A percentile compares a stretch with the other conserved stretches of the same genome.
phyloP scores from a whole-genome alignment of 2,329 filamentous ascomycete species.

The Karstenula rhodostoma region DNA sequence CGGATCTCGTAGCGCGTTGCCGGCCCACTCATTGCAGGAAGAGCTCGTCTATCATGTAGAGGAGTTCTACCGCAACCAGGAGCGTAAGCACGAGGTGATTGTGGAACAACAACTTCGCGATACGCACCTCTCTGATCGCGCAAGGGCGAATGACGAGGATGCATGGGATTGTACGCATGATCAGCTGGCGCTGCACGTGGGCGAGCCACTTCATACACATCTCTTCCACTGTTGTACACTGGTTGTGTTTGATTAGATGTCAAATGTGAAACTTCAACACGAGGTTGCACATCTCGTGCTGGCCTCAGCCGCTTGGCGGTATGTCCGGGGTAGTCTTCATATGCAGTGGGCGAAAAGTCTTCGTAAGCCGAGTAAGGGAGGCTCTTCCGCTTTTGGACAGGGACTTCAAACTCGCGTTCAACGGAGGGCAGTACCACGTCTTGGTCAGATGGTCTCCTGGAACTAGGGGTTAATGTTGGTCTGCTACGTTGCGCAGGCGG shows the following conservation, averaged over 20 bases:
- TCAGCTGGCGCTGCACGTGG: slow-evolving; percentile 19
- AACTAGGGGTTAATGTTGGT: slow-evolving; percentile 20
- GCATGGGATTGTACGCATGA: slow-evolving; percentile 23
- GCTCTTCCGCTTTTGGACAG: slow-evolving; percentile 10
- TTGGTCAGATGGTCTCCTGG: slow-evolving; percentile 39
- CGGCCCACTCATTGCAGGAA: slow-evolving; percentile 21
- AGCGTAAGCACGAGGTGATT: slow-evolving; percentile 23
- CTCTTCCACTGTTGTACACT: slow-evolving; percentile 14
- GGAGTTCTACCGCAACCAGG: slow-evolving; percentile 20
- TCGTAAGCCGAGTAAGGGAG: slow-evolving; percentile 7
- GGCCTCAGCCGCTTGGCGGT: slow-evolving; percentile 7
- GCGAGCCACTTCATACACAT: slow-evolving; percentile 16
- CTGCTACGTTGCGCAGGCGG: slow-evolving; percentile 20
- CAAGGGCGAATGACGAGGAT: slow-evolving; percentile 22
- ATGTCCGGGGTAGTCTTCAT: background rate
- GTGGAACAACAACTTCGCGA: slow-evolving; percentile 23
- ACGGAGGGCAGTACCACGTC: slow-evolving; percentile 46
- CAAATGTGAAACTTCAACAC: slow-evolving; percentile 31
- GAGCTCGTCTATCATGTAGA: slow-evolving; percentile 21
- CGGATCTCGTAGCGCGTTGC: slow-evolving; percentile 19
- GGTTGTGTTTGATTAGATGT: slow-evolving; percentile 34
- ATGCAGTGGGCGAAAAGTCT: slow-evolving; percentile 2
- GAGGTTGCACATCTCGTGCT: slow-evolving; percentile 3
- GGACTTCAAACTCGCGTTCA: slow-evolving; percentile 36
- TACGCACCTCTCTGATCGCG: slow-evolving; percentile 29